These are phyloP conservation scores for Ceratorhiza oryzae-sativae DNA, from an alignment of 1,284 basidiomycete genomes.

Conservation along the genomic window DNA sequence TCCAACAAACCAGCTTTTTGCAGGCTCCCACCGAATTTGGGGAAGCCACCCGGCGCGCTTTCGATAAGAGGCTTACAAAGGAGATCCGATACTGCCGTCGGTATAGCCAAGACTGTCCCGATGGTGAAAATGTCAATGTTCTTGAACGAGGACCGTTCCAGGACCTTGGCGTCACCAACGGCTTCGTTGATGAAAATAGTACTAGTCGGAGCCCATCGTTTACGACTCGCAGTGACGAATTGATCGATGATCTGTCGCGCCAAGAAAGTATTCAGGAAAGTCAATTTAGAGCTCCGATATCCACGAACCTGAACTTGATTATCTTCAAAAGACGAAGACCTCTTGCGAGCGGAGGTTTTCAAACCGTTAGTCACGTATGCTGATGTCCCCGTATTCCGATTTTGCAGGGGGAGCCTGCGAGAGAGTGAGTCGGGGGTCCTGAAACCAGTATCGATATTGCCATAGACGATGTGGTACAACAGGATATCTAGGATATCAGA, in stretches of 20 bases:
- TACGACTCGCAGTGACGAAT: too few relatives aligned
- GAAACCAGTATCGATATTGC: conserved; percentile 1
- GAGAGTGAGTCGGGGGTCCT: not conserved
- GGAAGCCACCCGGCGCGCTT: not conserved
- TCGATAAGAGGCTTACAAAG: not conserved
- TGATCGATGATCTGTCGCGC: too few relatives aligned
- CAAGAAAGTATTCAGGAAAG: too few relatives aligned
- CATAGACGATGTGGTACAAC: not conserved
- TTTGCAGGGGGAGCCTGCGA: too few relatives aligned
- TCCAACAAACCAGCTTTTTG: not conserved
- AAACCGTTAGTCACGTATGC: not conserved
- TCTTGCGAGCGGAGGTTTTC: too few relatives aligned
- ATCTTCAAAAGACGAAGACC: too few relatives aligned
- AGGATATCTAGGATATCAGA: not conserved
- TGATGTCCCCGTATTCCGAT: not conserved
- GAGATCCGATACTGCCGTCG: not conserved
- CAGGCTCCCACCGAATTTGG: not conserved
- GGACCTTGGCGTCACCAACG: not conserved
- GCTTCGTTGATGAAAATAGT: not conserved
- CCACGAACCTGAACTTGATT: too few relatives aligned
- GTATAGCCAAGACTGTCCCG: not conserved
- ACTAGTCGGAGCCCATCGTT: not conserved
- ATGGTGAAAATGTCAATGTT: not conserved
- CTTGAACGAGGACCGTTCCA: not conserved
- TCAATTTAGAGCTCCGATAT: too few relatives aligned